Base-by-base conservation (phyloP, 2,329 filamentous ascomycete genomes). In the Beauveria caledonica region DNA sequence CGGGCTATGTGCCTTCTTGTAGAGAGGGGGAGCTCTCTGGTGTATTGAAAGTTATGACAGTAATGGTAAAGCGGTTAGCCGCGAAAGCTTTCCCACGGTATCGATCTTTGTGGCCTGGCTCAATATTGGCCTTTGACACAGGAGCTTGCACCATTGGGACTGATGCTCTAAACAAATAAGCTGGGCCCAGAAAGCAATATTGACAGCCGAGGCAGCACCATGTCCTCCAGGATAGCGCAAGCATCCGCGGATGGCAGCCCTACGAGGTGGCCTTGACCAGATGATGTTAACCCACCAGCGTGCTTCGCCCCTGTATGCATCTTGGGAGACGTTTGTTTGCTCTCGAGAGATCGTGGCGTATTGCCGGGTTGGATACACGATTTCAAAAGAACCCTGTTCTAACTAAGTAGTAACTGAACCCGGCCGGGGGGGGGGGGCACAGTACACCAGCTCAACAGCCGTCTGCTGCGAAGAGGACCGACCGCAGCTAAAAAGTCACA, bases 331-430 rank as follows among this genome's bases (percentile, higher is more conserved):
- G 19, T 58, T 51, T 58, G 56, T 36, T 58, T 40, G 45, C 46
- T 44, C n/a, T 57, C 15, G 17, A 36, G 56, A 51, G 56, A 58
- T 58, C 56, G 56, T 58, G 56, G 56, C 56, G 56, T 51, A 42
- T 42, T 44, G 42, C 56, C 36, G 44, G 56, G 56, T 58, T 44
- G 56, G 33, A 44, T 5, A 50, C 27, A 44, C 36, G 56, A 58
- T 58, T 46, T 51, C 7, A 25, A 25, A 49, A 58, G 33, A 58
- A 50, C 56, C 56, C 39, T 50, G 46, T 36, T 57, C 44, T 39
- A 29, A 36, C 33, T 15, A 36, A 7, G 2, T 27, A 27, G 33
- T 36, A 36, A 36, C 33, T 15, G 46, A 23, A 48, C 33, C 11
- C 2, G 10, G 9, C 11, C 33, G 45, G 44, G 21, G 39, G 33